Percentiles rank a stretch among this genome's conserved stretches.
phyloP scores from a whole-genome alignment of 2,329 filamentous ascomycete genomes.

The Fusarium sp. region DNA sequence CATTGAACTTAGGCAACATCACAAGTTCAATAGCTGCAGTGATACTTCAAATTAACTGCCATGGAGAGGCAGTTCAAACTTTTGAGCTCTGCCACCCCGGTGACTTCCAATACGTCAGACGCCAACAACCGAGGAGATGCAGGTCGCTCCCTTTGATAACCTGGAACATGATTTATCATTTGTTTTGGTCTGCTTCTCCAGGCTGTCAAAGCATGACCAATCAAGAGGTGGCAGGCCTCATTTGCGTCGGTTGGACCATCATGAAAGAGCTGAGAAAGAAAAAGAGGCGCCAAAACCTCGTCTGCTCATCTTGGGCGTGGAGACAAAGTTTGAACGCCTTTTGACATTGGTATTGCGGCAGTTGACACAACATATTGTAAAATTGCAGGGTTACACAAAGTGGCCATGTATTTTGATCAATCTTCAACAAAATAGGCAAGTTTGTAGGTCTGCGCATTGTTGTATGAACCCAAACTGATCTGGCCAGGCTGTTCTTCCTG shows the following conservation, averaged over 20 bases:
- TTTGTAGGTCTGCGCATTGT: neutral
- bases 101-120: neutral
- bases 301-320: neutral
- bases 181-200: neutral
- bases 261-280: neutral
- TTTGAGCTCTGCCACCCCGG: neutral
- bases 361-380: neutral
- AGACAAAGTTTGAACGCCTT: neutral
- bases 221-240: neutral
- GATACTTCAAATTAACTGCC: neutral
- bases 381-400: neutral
- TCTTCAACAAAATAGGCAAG: neutral
- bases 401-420: neutral
- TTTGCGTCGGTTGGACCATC: neutral
- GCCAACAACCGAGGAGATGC: neutral
- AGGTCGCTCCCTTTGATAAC: neutral
- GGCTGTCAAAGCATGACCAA: neutral
- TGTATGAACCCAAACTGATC: neutral
- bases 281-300: neutral
- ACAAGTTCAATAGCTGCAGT: neutral
- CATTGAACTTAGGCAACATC: neutral
- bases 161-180: neutral
- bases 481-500: neutral
- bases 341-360: neutral
- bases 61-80: neutral